Base-by-base conservation (phyloP, 495 filamentous ascomycete genomes). In the Daldinia decipiens region DNA sequence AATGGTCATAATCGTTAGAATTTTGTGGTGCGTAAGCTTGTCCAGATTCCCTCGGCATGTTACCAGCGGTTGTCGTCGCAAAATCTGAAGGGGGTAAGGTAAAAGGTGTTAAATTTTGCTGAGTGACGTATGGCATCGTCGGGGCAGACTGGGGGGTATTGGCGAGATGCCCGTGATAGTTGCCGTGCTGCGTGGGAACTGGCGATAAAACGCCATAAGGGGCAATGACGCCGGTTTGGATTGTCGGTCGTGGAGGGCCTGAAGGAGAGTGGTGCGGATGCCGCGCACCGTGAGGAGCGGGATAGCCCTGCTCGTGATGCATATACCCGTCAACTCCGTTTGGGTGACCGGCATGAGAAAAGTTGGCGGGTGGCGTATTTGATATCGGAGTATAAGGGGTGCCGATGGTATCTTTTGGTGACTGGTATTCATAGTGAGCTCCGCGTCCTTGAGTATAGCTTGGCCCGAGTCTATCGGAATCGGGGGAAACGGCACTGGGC, bases 61-160 rank as follows among this genome's bases (percentile, higher is more conserved):
- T 60, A 17, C 67, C 73, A 15, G 79, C 62, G 21, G 77, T 62
- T 1, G 79, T 77, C 21, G 82, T 32, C 39, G 82, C 66, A 58
- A 83, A 88, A 45, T 85, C 83, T 15, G 87, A 85, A 24, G 84
- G 87, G 17, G 87, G 87, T 17, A 88, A 78, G 57, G 80, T 84
- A 58, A 89, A 89, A 7, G 85, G 79, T 11, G 85, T 77, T 55
- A 87, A 82, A 59, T 84, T 86, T 62, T 84, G 82, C 27, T 85
- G 83, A 21, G 76, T 74, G 1, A 85, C 85, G 67, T 81, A 88
- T 17, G 81, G 74, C 55, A 80, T 75, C 34, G 68, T 50, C 21
- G 74, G 65, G 6, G 78, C 72, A 26, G 83, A 81, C 59, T 85
- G 82, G 7, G 82, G 81, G 1, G 82, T 84, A 53, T 71, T 79